Conservation (phyloP, 2,329 filamentous ascomycete genomes). For the Paraconiothyrium brasiliense region DNA sequence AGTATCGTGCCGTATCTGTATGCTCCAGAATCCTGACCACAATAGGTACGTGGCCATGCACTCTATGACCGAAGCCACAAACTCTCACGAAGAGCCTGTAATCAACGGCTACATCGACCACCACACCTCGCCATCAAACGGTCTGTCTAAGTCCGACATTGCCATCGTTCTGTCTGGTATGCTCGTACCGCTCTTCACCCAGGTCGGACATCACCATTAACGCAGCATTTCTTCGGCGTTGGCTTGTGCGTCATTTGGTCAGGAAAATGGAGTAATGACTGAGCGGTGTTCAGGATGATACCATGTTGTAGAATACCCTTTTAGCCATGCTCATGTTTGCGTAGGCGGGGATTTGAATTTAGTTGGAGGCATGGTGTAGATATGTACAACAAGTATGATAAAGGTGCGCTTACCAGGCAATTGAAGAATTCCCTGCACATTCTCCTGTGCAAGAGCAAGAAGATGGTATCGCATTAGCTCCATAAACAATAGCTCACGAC, state of each 20-base stretch:
- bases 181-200: conserved; percentile 79
- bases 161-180: conserved; percentile 76
- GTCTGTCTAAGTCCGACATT: conserved; percentile 63
- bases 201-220: conserved; percentile 74
- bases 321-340: conserved; percentile 2
- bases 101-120: conserved; percentile 62
- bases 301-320: conserved; percentile 8
- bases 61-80: conserved; percentile 84
- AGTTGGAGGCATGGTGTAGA: background rate
- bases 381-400: background rate
- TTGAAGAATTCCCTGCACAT: background rate
- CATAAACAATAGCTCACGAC: too few relatives aligned
- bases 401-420: background rate
- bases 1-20: conserved; percentile 51
- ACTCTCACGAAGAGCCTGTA: conserved; percentile 44
- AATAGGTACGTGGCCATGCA: conserved; percentile 96
- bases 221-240: conserved; percentile 14
- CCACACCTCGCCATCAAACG: conserved; percentile 59
- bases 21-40: conserved; percentile 28
- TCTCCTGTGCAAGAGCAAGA: background rate
- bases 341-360: background rate
- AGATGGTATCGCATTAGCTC: background rate
- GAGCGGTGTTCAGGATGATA: conserved; percentile 15
- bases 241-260: background rate
- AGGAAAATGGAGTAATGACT: background rate